A percentile compares a stretch with the other conserved stretches of the same genome.
These are phyloP conservation scores for Mucor sp. DNA, from an alignment of 371 early-diverging fungal species.

Conservation along the genomic window DNA sequence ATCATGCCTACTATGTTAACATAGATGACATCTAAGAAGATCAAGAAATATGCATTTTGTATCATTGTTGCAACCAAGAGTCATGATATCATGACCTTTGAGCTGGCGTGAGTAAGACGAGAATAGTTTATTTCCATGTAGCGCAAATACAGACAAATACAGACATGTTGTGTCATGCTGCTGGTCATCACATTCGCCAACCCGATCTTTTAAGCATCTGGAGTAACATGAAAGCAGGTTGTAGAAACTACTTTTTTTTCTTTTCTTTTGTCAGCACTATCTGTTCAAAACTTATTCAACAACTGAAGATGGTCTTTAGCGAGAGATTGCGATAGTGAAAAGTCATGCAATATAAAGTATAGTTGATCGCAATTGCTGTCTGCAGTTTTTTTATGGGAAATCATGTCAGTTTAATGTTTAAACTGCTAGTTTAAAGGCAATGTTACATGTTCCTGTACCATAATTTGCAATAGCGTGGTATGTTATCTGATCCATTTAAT, in stretches of 20 bases:
- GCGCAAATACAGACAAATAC: background rate
- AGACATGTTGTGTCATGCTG: background rate
- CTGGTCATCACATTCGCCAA: background rate
- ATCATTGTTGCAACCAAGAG: background rate
- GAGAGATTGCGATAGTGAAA: background rate
- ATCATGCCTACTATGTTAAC: background rate
- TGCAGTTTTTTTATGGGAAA: too few species aligned
- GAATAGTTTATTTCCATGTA: background rate
- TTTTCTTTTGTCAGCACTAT: too few species aligned
- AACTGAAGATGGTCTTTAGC: background rate
- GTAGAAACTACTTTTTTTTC: background rate
- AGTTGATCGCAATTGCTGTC: background rate
- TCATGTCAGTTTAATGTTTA: background rate
- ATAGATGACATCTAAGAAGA: background rate
- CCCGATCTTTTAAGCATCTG: background rate
- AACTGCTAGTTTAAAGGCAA: background rate
- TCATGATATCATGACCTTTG: background rate
- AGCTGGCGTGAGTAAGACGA: background rate
- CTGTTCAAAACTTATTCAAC: too few species aligned
- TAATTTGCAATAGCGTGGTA: background rate
- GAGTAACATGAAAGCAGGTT: background rate
- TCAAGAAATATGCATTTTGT: background rate
- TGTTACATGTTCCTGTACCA: background rate
- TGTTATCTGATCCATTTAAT: background rate
- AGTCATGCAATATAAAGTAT: background rate